These are phyloP conservation scores for Alloascoidea africana DNA, from an alignment of 805 yeast species.

Conservation along the genomic window DNA sequence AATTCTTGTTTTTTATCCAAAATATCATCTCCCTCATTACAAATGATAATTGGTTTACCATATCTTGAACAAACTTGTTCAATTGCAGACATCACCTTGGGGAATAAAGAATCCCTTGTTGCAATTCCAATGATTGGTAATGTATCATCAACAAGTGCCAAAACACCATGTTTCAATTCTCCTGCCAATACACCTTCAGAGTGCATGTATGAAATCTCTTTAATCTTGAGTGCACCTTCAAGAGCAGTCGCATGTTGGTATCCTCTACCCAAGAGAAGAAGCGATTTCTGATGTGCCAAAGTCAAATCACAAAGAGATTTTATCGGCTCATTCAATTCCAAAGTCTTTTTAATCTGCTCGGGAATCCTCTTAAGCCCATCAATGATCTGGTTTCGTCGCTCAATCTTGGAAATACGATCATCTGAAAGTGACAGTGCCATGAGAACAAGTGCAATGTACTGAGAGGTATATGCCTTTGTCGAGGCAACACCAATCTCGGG, in stretches of 20 bases:
- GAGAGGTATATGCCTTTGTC: conserved; percentile 97
- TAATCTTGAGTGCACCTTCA: conserved; percentile 96
- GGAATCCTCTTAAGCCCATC: conserved; percentile 77
- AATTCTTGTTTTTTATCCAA: conserved; percentile 14
- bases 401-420: conserved; percentile 63
- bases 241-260: conserved; percentile 93
- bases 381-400: conserved; percentile 75
- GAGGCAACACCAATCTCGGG: conserved; percentile 99
- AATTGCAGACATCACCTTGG: conserved; percentile 89
- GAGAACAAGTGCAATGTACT: conserved; percentile 93
- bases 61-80: conserved; percentile 95
- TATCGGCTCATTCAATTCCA: conserved; percentile 58
- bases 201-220: conserved; percentile 97
- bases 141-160: conserved; percentile 89
- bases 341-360: conserved; percentile 65
- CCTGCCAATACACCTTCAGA: conserved; percentile 99
- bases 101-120: conserved; percentile 90
- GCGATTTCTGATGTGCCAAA: conserved; percentile 70
- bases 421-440: conserved; percentile 89
- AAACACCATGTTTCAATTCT: conserved; percentile 95
- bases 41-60: conserved; percentile 89
- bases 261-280: conserved; percentile 91
- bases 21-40: conserved; percentile 61
- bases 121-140: conserved; percentile 93
- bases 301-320: conserved; percentile 58